A percentile compares a stretch with the other conserved stretches of the same genome.
Evolutionary conservation across 305 asterid species (phyloP).

Genomic region (Andrographis paniculata): DNA sequence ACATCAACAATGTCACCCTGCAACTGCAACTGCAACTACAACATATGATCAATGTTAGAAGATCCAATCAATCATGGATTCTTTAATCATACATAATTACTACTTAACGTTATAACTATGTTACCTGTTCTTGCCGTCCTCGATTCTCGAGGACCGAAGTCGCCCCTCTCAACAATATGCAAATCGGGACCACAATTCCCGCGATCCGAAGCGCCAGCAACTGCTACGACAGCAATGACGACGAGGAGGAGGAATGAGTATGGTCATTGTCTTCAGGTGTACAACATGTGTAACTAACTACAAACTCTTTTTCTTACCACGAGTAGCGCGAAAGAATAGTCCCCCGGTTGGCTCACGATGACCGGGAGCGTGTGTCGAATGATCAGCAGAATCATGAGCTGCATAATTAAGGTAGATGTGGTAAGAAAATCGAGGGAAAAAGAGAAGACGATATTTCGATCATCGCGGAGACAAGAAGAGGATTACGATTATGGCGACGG

Average conservation of each 20-base stretch:
- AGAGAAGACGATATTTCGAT: background rate
- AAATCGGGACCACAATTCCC: conserved; percentile 51
- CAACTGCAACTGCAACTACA: too few species aligned
- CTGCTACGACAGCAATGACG: conserved; percentile 30
- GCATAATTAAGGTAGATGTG: too few species aligned
- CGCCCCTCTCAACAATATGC: conserved; percentile 47
- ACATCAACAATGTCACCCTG: too few species aligned
- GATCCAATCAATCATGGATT: too few species aligned
- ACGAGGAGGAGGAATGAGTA: too few species aligned
- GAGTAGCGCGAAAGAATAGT: conserved; percentile 38
- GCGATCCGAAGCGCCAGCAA: conserved; percentile 37
- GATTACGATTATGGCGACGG: conserved; percentile 43
- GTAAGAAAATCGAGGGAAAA: too few species aligned
- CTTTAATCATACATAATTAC: too few species aligned
- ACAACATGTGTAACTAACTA: too few species aligned
- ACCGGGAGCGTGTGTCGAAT: conserved; percentile 53
- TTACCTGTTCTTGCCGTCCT: conserved; percentile 41
- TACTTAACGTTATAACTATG: too few species aligned
- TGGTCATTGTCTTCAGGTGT: too few species aligned
- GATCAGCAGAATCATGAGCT: conserved; percentile 56
- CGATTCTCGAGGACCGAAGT: conserved; percentile 32
- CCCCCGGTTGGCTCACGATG: conserved; percentile 38
- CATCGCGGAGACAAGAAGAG: conserved; percentile 8
- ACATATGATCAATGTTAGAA: too few species aligned
- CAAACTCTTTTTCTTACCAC: too few species aligned